Percentiles rank a stretch among this genome's conserved stretches.
These are phyloP conservation scores for Colletotrichum sojae DNA, from an alignment of 2,329 filamentous ascomycete genomes.

Conservation along the genomic window DNA sequence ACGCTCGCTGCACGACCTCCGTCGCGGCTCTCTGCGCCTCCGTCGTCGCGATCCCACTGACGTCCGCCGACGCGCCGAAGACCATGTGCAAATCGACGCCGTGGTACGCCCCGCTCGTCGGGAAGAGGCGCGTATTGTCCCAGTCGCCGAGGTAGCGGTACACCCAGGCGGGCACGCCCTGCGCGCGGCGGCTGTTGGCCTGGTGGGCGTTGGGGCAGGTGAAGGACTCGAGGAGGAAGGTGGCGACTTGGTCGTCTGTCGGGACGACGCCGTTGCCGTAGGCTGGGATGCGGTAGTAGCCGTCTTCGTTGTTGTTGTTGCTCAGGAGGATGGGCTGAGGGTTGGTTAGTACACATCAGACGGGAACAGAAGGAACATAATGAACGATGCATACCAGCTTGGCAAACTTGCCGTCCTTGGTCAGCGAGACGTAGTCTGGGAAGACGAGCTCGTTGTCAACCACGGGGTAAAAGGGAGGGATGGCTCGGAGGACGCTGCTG, in stretches of 20 bases:
- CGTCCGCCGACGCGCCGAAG: constrained; percentile 56
- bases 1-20: constrained; percentile 55
- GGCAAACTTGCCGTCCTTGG: constrained; percentile 53
- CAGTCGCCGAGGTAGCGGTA: constrained; percentile 66
- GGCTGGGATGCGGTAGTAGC: constrained; percentile 62
- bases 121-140: constrained; percentile 61
- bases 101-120: constrained; percentile 63
- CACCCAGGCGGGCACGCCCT: constrained; percentile 57
- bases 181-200: constrained; percentile 50
- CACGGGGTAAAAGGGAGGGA: constrained; percentile 58
- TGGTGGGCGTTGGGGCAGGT: constrained; percentile 60
- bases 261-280: constrained; percentile 56
- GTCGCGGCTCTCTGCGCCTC: constrained; percentile 50
- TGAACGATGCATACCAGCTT: no score
- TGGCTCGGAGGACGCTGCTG: constrained; percentile 53
- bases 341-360: accelerated
- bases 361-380: no score
- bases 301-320: constrained; percentile 62
- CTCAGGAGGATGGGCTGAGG: constrained; percentile 57
- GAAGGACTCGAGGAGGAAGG: constrained; percentile 61
- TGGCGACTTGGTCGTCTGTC: constrained; percentile 52
- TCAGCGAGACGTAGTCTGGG: constrained; percentile 53
- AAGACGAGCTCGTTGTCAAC: constrained; percentile 59
- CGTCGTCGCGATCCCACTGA: constrained; percentile 54
- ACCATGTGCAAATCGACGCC: constrained; percentile 63